Conservation (phyloP, 306 rosid species). For the Malus sylvestris region DNA sequence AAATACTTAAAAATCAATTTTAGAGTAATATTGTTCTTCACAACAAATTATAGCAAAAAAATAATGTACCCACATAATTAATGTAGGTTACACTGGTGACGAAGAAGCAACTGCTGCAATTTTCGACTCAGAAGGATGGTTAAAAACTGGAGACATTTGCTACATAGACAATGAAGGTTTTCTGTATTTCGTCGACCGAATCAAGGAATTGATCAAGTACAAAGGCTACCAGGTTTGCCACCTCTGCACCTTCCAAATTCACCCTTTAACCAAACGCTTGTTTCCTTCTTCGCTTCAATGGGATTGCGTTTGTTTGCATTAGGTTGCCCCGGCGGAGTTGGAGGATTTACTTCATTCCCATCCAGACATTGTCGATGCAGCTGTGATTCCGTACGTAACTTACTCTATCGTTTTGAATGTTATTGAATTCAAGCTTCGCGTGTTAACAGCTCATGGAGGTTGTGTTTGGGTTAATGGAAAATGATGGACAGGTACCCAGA, state of each 20-base stretch:
- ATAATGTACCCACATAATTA: too few species aligned
- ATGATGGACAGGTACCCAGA: conserved; percentile 46
- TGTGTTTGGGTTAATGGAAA: neutral
- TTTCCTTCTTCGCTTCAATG: neutral
- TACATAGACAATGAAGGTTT: conserved; percentile 23
- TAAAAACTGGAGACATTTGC: conserved; percentile 29
- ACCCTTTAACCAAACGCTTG: neutral
- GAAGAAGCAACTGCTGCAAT: conserved; percentile 12
- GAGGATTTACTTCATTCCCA: conserved; percentile 58
- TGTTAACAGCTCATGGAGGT: neutral
- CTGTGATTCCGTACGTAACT: conserved; percentile 53
- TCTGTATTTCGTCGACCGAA: conserved; percentile 20
- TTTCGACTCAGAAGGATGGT: conserved; percentile 28
- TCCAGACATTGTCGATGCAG: conserved; percentile 53
- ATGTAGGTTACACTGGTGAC: conserved; percentile 24
- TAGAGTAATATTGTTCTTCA: too few species aligned
- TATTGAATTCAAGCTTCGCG: neutral
- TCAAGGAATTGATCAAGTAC: conserved; percentile 32
- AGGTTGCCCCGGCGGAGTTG: conserved; percentile 76
- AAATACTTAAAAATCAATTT: too few species aligned
- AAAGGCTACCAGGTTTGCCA: conserved; percentile 26
- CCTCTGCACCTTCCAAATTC: neutral
- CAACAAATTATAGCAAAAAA: too few species aligned
- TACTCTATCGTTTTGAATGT: neutral
- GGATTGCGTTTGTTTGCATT: neutral